Base-by-base conservation (phyloP, 2,329 filamentous ascomycete genomes). In the Westerdykella ornata region DNA sequence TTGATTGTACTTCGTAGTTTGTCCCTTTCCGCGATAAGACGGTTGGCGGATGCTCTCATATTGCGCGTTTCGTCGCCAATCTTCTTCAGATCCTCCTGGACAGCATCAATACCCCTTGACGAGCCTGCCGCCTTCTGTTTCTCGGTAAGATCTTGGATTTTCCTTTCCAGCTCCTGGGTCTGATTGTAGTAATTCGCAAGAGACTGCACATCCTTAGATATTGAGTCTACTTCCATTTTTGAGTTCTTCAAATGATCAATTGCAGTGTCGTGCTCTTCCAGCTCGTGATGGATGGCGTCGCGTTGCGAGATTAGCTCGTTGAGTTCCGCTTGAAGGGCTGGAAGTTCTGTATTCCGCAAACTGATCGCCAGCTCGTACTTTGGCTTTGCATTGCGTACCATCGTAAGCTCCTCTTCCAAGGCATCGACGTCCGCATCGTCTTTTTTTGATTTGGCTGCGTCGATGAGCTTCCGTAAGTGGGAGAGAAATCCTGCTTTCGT, bases 51-150 rank as follows among this genome's bases (percentile, higher is more conserved):
- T 32, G 72, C 72, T 58, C 85, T 88, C 19, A 81, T 68, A 16
- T 69, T 68, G 41, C 82, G 78, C 50, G 81, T 75, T 57, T 85
- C 80, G 45, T 88, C 85, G 15, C 76, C 77, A 42, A 82, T 74
- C 14, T 71, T 68, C 36, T 80, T 79, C 46, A 88, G 78, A 36
- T 88, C 78, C 39, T 85, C 81, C 53, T 92, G 85, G 39, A 97
- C 88, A 51, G 92, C 85, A 40, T 94, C 85, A 5, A 88, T 76
- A 20, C 85, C 85, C 47, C 86, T 80, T 12, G 78, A 76, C 8
- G 74, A 65, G 11, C 78, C 77, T 18, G 75, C 73, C 12, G 82
- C 78, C 56, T 84, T 80, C 59, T 96, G 85, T 52, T 88, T 88
- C 7, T 81, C 80, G 43, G 79, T 74, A 37, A 95, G 77, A 40